These are phyloP conservation scores for Elsinoe perseae DNA, from an alignment of 2,329 filamentous ascomycete species.

Conservation along the genomic window DNA sequence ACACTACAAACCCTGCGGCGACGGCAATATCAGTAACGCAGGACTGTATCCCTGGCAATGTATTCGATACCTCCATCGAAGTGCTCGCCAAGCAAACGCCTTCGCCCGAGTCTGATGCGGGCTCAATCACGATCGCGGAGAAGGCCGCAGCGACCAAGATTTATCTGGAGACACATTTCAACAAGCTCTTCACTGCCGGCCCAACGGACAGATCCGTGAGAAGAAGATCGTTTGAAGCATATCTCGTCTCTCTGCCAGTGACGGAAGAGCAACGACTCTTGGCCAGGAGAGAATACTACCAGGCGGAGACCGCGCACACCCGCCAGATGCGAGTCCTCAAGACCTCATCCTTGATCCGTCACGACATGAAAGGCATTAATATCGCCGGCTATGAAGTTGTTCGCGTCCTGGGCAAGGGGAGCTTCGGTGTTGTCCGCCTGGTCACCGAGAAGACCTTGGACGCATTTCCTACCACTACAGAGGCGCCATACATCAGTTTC, in stretches of 20 bases:
- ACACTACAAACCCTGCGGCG: conserved; percentile 4
- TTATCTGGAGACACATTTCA: conserved; percentile 77
- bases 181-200: conserved; percentile 51
- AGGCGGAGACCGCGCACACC: conserved; percentile 64
- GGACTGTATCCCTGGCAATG: too few relatives aligned
- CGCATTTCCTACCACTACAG: not conserved
- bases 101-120: conserved; percentile 24
- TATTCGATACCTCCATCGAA: not conserved
- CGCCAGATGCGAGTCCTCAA: conserved; percentile 66
- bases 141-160: conserved; percentile 72
- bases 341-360: conserved; percentile 46
- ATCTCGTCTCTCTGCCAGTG: conserved; percentile 53
- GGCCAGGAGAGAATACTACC: conserved; percentile 52
- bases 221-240: conserved; percentile 53
- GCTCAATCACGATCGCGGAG: conserved; percentile 59
- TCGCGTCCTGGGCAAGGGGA: conserved; percentile 81
- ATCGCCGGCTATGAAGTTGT: conserved; percentile 68
- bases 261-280: conserved; percentile 48
- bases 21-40: too few relatives aligned
- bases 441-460: conserved; percentile 52
- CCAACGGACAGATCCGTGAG: conserved; percentile 55
- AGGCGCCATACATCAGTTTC: not conserved
- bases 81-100: not conserved
- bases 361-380: conserved; percentile 44
- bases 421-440: conserved; percentile 84